Evolutionary conservation across 164 flowering plant genomes (phyloP), one percentile per base, ranked within the genome.

Genomic region (Chimonanthus praecox): DNA sequence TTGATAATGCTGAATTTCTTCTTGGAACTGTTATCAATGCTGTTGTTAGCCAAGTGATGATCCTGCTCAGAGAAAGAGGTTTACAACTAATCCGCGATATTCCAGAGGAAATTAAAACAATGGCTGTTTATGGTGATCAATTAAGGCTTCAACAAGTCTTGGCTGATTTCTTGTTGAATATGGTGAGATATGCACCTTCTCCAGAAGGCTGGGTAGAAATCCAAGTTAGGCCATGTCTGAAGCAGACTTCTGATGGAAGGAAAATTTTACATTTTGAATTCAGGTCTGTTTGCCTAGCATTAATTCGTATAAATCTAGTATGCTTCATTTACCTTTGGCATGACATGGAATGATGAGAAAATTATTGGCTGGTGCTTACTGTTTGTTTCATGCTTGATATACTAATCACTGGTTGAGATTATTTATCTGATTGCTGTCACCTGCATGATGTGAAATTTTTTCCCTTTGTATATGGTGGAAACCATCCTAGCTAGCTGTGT

Each of bases 181-280:
- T 91, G 90, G 94, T 90, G 68, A 85, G 84, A 6, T 83, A 84
- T 83, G 93, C 97, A 18, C 97, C 97, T 64, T 77, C 90, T 62
- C 88, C 94, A 21, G 95, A 84, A n/a, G 97, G 98, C 47, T 95
- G 99, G 98, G 91, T 95, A 47, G 97, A 95, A 83, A 87, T 95
- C 80, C 96, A 90, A 71, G 91, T 91, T 67, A 83, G 74, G 58
- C 96, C 94, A 58, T 82, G 78, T 58, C 45, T 89, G 75, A 89
- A 90, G 81, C 89, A 77, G 68, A 78, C 77, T 62, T 76, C 88
- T 73, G 89, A 84, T 69, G 88, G 84, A 10, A 67, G 67, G 47
- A 79, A 79, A 63, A 18, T 79, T 54, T 80, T 88, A 71, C 91
- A 82, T 74, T 79, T 82, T 54, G 99, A 91, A 75, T 89, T 95